These are phyloP conservation scores for Diatrype stigma DNA, from an alignment of 2,329 filamentous ascomycete species.

Conservation along the genomic window DNA sequence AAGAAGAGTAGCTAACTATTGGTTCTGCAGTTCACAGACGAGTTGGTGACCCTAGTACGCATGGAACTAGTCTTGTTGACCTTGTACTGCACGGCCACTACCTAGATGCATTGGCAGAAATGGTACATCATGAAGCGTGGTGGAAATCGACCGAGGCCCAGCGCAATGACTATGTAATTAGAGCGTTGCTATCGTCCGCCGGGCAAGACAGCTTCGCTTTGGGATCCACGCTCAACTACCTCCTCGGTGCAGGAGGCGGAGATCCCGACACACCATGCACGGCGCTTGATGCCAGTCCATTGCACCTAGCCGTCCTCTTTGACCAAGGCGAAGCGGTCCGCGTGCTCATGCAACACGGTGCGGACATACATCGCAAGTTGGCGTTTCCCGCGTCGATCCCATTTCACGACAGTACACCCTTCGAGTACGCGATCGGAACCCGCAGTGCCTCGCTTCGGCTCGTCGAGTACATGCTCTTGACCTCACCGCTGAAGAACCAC, in stretches of 20 bases:
- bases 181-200: not conserved
- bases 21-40: not conserved
- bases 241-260: not conserved
- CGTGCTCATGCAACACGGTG: not conserved
- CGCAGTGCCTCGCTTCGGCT: constrained; percentile 1
- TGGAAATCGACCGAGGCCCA: not conserved
- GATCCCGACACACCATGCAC: not conserved
- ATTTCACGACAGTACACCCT: constrained; percentile 12
- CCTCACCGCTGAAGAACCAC: not conserved
- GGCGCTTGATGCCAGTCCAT: not conserved
- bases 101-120: not conserved
- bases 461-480: constrained; percentile 3
- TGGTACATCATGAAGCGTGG: not conserved
- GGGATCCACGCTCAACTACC: not conserved
- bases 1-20: not conserved
- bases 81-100: not conserved
- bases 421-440: constrained; percentile 15
- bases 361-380: constrained; percentile 10
- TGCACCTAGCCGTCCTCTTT: not conserved
- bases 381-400: not conserved
- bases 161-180: not conserved
- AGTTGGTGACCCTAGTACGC: not conserved
- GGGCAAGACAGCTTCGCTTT: not conserved
- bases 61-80: not conserved
- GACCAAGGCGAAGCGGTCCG: not conserved